Evolutionary conservation across 2,329 filamentous ascomycete species (phyloP), one percentile per base, ranked within the genome.

Genomic region (Pseudocercospora cruenta): DNA sequence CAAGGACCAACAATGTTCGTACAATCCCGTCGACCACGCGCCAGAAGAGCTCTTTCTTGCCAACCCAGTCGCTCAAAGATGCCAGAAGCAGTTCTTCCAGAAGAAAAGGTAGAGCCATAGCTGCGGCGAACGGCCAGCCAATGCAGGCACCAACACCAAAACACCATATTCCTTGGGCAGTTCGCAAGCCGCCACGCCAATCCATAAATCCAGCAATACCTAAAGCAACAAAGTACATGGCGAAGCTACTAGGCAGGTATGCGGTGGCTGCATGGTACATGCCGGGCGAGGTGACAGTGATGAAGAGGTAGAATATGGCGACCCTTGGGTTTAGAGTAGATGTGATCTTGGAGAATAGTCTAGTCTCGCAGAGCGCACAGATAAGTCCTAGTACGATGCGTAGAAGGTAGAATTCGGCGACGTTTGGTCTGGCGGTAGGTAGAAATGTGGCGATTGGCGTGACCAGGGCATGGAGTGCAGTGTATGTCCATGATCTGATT

Each of bases 401-500:
- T 33, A 98, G 85, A 69, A 91, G 90, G 80, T 97, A 97, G 82
- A 99, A 99, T 76, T 97, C 91, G 67, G 74, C 71, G 1, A 76
- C 71, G 72, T 88, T 88, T 26, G 78, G 80, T 31, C 57, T 63
- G 33, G 72, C 75, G 9, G 81, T 70, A 55, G 79, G 65, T n/a
- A 64, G 74, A 3, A 95, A 74, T 43, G 88, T 85, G 33, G 88
- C 86, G 19, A 92, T 71, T 68, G 88, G 91, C 53, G 89, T 90
- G 54, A 91, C 80, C 21, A 90, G 71, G 26, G 93, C 91, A 79
- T 99, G 94, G 1, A 97, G 80, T 4, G 84, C 86, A 43, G 96
- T 84, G 75, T 99, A 99, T 22, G 93, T 84, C 95, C 95, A 99
- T 81, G 93, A 97, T 69, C 95, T 89, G 73, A 99, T 97, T 59